Base-by-base conservation (phyloP, 352 stramenopile genomes). In the Peronospora tabacina region DNA sequence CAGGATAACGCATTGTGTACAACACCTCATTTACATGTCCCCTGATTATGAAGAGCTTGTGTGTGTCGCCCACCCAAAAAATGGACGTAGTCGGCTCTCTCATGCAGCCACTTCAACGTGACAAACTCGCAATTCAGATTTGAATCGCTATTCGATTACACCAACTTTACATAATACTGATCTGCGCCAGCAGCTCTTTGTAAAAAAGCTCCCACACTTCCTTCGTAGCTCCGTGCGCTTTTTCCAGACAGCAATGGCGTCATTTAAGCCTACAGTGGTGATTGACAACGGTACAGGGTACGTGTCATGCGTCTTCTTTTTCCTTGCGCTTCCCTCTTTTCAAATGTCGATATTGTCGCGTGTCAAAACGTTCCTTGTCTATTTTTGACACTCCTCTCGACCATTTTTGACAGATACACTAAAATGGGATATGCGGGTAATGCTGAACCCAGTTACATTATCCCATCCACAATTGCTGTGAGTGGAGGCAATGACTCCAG, bases 391-490 rank as follows among this genome's bases (percentile, higher is more conserved):
- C 38, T 20, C 26, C 20, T 10, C 17, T 7, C 20, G 16, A 35
- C 4, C 15, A 9, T 35, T 15, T 7, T 29, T 36, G 2, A n/a
- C 58, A 95, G 89, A 28, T 97, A 97, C 70, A 98, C 93, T 35
- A 98, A 98, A 74, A 96, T 98, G 75, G 94, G 94, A 16, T 98
- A 97, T 58, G 84, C 94, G 8, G 90, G 91, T 36, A 98, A 97
- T 58, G 81, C 77, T 40, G 85, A 96, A 56, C 94, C 94, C 13
- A 92, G 90, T 55, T 97, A 97, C 74, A 97, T 98, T 51, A 94
- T 98, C 51, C 94, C 94, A 26, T 98, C 94, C 24, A 95, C 90
- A 7, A 95, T 97, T 49, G 91, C 88, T 5, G 75, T 88, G 43
- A 68, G 78, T 40, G 70, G 75, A 38, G 4, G 22, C 0, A 69